phyloP scores from a whole-genome alignment of 371 early-diverging fungal species.

The Rhizopus sp. region DNA sequence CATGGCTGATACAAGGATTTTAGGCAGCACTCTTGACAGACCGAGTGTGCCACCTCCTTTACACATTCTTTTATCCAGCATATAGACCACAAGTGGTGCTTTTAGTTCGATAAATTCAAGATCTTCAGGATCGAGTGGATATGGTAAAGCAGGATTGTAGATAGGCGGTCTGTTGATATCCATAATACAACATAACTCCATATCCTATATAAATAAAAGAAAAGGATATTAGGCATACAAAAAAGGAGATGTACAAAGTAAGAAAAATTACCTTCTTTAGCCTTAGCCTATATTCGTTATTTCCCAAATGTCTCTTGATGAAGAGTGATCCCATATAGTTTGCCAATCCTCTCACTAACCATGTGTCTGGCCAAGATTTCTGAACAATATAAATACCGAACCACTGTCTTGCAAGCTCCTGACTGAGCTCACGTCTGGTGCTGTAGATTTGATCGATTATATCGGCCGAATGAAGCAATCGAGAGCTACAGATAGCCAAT shows the following conservation, averaged over 20 bases:
- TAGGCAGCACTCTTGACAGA: conserved; percentile 79
- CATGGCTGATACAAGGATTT: conserved; percentile 77
- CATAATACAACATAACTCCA: conserved; percentile 74
- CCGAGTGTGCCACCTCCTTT: conserved; percentile 79
- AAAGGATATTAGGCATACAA: background rate
- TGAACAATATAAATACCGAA: conserved; percentile 88
- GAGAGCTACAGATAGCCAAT: conserved; percentile 65
- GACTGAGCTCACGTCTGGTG: conserved; percentile 68
- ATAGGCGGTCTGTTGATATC: conserved; percentile 89
- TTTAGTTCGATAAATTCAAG: conserved; percentile 82
- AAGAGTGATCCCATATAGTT: conserved; percentile 75
- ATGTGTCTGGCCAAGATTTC: conserved; percentile 82
- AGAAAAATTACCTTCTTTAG: conserved; percentile 61
- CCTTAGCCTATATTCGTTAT: conserved; percentile 86
- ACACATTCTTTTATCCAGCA: conserved; percentile 91
- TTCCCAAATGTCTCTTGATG: conserved; percentile 79
- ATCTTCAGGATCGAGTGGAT: conserved; percentile 71
- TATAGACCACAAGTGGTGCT: conserved; percentile 85
- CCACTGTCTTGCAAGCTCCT: conserved; percentile 88
- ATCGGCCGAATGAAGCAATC: conserved; percentile 71
- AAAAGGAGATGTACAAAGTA: background rate
- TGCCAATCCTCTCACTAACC: conserved; percentile 85
- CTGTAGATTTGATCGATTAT: conserved; percentile 89
- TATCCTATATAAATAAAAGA: conserved; percentile 58
- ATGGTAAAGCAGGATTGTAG: conserved; percentile 63